These are phyloP conservation scores for Nematodospora anomalae DNA, from an alignment of 1,139 yeast genomes.

Conservation along the genomic window DNA sequence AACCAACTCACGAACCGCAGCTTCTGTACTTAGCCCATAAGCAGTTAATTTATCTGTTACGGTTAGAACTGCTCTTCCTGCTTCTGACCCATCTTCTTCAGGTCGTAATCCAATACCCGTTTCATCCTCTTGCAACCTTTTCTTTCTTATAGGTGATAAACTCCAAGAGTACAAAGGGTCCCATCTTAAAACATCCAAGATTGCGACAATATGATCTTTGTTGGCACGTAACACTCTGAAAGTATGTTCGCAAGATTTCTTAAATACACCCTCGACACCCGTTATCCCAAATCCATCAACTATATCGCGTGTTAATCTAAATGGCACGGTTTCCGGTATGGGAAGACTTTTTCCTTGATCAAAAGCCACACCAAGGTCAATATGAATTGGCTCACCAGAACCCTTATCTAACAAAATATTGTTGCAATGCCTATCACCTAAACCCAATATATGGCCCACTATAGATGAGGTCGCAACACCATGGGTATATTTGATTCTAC, in stretches of 20 bases:
- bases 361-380: constrained; percentile 94
- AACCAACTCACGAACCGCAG: constrained; percentile 77
- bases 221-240: constrained; percentile 66
- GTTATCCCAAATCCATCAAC: constrained; percentile 91
- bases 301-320: constrained; percentile 83
- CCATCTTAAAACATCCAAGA: constrained; percentile 82
- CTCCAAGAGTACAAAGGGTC: constrained; percentile 95
- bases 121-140: constrained; percentile 51
- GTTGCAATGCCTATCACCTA: constrained; percentile 94
- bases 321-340: constrained; percentile 92
- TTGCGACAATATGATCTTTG: constrained; percentile 70
- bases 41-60: constrained; percentile 72
- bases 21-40: constrained; percentile 74
- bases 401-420: constrained; percentile 77
- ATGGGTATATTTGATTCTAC: constrained; percentile 64
- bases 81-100: constrained; percentile 67
- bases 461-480: constrained; percentile 87
- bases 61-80: constrained; percentile 70
- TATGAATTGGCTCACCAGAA: constrained; percentile 92
- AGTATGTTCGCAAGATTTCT: constrained; percentile 71
- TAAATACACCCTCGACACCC: constrained; percentile 76
- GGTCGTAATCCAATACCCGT: constrained; percentile 25
- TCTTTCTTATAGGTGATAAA: constrained; percentile 66
- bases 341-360: constrained; percentile 85
- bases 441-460: constrained; percentile 82